A percentile compares a stretch with the other conserved stretches of the same genome.
These are phyloP conservation scores for Vanrija humicola DNA, from an alignment of 1,284 basidiomycete species.

Conservation along the genomic window DNA sequence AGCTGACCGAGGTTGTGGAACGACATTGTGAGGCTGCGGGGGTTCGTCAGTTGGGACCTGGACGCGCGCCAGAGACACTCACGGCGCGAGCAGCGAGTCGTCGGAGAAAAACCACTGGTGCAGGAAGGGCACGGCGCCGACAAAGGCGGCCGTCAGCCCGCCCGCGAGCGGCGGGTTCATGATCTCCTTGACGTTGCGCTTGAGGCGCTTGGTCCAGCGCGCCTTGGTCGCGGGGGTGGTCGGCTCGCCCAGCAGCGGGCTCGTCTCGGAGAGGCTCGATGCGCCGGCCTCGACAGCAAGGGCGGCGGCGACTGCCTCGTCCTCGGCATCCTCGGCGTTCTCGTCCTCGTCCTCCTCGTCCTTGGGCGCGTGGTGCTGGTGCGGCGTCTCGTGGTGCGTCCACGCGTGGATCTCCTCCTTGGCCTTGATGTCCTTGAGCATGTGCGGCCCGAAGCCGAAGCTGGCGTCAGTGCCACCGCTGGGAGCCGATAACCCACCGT, in stretches of 20 bases:
- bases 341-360: not conserved
- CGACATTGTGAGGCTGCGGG: constrained; percentile 18
- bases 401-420: constrained; percentile 13
- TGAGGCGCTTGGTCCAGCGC: constrained; percentile 6
- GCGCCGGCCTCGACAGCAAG: too few species aligned
- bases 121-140: constrained; percentile 36
- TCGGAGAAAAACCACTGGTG: constrained; percentile 33
- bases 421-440: constrained; percentile 17
- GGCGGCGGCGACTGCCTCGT: too few species aligned
- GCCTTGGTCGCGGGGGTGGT: not conserved
- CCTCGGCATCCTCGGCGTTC: too few species aligned
- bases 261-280: too few species aligned
- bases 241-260: too few species aligned
- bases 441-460: constrained; percentile 13
- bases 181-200: constrained; percentile 16
- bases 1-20: constrained; percentile 38
- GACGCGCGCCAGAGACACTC: constrained; percentile 4
- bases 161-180: constrained; percentile 40
- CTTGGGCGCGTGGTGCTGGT: not conserved
- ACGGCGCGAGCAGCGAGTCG: constrained; percentile 24
- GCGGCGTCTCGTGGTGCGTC: constrained; percentile 3
- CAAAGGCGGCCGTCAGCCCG: constrained; percentile 34
- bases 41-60: constrained; percentile 1
- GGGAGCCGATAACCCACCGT: not conserved
- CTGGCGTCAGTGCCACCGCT: too few species aligned